These are phyloP conservation scores for Gossypium davidsonii DNA, from an alignment of 441 rosid species.

Conservation along the genomic window DNA sequence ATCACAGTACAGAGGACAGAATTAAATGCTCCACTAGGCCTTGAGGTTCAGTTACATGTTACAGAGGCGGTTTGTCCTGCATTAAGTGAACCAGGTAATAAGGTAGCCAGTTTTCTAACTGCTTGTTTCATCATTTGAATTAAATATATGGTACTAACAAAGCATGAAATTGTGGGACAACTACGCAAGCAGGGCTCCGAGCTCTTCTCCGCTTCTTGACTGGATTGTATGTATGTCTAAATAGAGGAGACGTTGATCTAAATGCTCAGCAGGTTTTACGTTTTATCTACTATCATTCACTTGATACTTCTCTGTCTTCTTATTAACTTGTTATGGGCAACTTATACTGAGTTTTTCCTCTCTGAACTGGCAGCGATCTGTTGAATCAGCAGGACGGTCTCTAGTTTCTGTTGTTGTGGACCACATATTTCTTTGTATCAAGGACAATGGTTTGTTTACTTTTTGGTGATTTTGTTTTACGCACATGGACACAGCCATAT, in stretches of 20 bases:
- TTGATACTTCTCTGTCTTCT: neutral
- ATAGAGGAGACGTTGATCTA: slow-evolving; percentile 89
- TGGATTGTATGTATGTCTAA: slow-evolving; percentile 87
- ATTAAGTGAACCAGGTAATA: slow-evolving; percentile 91
- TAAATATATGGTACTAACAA: slow-evolving; percentile 3
- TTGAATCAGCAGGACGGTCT: slow-evolving; percentile 91
- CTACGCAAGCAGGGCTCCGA: slow-evolving; percentile 68
- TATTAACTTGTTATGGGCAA: slow-evolving; percentile 6
- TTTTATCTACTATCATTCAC: slow-evolving; percentile 2
- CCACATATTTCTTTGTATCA: slow-evolving; percentile 91
- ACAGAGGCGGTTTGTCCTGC: slow-evolving; percentile 98
- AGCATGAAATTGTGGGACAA: slow-evolving; percentile 8
- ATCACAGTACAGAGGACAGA: slow-evolving; percentile 96
- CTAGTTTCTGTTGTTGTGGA: slow-evolving; percentile 85
- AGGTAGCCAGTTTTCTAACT: neutral
- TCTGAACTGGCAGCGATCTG: slow-evolving; percentile 45
- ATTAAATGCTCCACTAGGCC: slow-evolving; percentile 82
- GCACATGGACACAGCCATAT: neutral
- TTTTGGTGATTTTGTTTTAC: neutral
- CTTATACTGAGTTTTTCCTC: slow-evolving; percentile 14
- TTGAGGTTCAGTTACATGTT: slow-evolving; percentile 92
- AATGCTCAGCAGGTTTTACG: slow-evolving; percentile 72
- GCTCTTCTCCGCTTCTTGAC: slow-evolving; percentile 95
- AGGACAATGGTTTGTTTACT: slow-evolving; percentile 74
- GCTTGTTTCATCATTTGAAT: slow-evolving; percentile 4